Base-by-base conservation (phyloP, 257 asterid genomes). In the Apocynum venetum region DNA sequence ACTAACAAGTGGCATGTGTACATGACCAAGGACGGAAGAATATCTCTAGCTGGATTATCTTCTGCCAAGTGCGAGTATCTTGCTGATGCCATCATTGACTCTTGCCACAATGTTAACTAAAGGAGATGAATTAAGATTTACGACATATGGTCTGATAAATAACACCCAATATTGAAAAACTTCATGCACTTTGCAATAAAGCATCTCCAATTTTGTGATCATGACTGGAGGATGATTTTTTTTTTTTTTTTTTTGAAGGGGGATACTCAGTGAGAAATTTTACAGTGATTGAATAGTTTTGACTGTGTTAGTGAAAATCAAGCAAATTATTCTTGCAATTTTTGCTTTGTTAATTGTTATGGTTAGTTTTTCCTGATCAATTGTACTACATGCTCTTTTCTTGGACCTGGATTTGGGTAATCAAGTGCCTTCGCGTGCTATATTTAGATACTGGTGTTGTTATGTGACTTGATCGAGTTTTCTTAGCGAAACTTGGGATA, bases 21-120 rank as follows among this genome's bases (percentile, higher is more conserved):
- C 92, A 93, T 93, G 98, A 95, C 98, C 59, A 93, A 91, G 84
- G 97, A 93, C 53, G 98, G 99, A 74, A 90, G 98, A 83, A 95
- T 93, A 85, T 95, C 99, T 6, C 84, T 95, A 71, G 99, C 99
- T 53, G 99, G 99, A 78, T 74, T 95, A 74, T 89, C 99, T 72
- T 88, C 94, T 36, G 96, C 96, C 72, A 95, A 95, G 82, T 95
- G 99, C 31, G 95, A 93, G 82, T 91, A 91, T 83, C 96, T 95
- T 80, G 99, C 99, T 38, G 97, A 91, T 85, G 98, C 99, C 78
- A 95, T 95, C 78, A 83, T 95, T 36, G 97, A 93, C 80, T 93
- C 99, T 25, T 93, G 82, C 89, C 89, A 91, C 83, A 95, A 93
- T 79, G 90, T 91, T 71, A 86, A 89, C 89, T 91, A 84, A 80